Conservation (phyloP, 345 rosid genomes). For the Reutealis trisperma region DNA sequence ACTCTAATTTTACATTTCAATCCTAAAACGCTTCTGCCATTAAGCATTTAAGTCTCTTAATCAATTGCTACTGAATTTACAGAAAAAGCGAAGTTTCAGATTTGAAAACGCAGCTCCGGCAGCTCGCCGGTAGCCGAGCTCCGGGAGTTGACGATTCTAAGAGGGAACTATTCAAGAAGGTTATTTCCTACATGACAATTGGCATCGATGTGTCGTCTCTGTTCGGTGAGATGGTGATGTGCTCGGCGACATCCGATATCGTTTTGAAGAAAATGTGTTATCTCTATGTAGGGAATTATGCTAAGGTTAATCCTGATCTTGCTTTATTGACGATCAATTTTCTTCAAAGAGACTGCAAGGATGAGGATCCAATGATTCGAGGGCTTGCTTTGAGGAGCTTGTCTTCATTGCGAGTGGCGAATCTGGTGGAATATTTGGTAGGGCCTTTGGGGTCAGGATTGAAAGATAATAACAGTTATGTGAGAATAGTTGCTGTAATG, state of each 20-base stretch:
- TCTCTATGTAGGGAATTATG: slow-evolving; percentile 95
- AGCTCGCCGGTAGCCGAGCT: slow-evolving; percentile 93
- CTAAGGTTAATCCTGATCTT: slow-evolving; percentile 93
- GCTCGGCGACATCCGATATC: slow-evolving; percentile 96
- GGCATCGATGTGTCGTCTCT: slow-evolving; percentile 92
- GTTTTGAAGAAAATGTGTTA: slow-evolving; percentile 99
- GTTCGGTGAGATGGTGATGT: slow-evolving; percentile 99
- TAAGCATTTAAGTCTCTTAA: not conserved
- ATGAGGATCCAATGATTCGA: slow-evolving; percentile 94
- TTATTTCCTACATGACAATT: slow-evolving; percentile 88
- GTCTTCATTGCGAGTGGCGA: slow-evolving; percentile 82
- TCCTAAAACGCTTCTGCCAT: not conserved
- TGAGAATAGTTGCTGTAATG: slow-evolving; percentile 80
- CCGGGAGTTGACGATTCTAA: slow-evolving; percentile 96
- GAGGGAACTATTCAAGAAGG: slow-evolving; percentile 93
- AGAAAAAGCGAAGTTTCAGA: slow-evolving; percentile 97
- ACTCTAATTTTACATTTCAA: slow-evolving; percentile 9
- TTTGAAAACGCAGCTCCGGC: slow-evolving; percentile 90
- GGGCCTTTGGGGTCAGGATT: slow-evolving; percentile 87
- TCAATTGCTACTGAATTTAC: slow-evolving; percentile 12
- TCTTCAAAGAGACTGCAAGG: slow-evolving; percentile 96
- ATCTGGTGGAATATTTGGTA: slow-evolving; percentile 94
- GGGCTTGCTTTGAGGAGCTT: slow-evolving; percentile 93
- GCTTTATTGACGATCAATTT: slow-evolving; percentile 90
- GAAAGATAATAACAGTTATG: slow-evolving; percentile 83